Percentiles rank a stretch among this genome's conserved stretches.
Conservation (phyloP, 192 early-diverging fungal genomes). For the Haplosporangium gracile region DNA sequence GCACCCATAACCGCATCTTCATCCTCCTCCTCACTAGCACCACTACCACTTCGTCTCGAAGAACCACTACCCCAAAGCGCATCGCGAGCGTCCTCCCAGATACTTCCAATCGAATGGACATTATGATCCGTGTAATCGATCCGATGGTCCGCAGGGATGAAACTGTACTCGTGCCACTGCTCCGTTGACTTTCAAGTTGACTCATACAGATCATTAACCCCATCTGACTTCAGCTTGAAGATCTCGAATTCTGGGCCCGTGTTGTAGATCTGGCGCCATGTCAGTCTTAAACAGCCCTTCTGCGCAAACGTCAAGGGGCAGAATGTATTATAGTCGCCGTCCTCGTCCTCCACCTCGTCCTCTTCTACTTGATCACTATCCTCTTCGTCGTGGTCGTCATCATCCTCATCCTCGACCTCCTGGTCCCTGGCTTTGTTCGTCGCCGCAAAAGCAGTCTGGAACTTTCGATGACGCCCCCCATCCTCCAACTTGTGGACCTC, state of each 20-base stretch:
- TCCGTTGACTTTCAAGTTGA: conserved; percentile 5
- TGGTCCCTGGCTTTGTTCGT: background rate
- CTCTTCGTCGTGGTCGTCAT: background rate
- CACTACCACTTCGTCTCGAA: background rate
- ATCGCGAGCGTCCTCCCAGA: conserved; percentile 29
- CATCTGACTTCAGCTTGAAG: conserved; percentile 12
- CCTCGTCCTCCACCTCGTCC: background rate
- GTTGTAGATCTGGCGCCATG: conserved; percentile 45
- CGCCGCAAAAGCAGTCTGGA: background rate
- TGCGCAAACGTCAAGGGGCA: conserved; percentile 26
- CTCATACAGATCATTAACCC: background rate
- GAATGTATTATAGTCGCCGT: background rate
- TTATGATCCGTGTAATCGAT: conserved; percentile 42
- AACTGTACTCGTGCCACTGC: conserved; percentile 35
- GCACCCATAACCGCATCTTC: background rate
- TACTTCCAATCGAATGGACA: conserved; percentile 19
- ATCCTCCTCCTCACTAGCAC: background rate
- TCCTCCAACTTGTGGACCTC: background rate
- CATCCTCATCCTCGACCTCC: background rate
- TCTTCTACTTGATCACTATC: background rate
- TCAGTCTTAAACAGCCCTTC: conserved; percentile 19
- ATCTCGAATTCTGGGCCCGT: conserved; percentile 11
- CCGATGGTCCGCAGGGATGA: conserved; percentile 18
- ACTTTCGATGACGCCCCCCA: background rate
- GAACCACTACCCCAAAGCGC: conserved; percentile 11